Conservation (phyloP, 345 rosid species). For the Streptanthus diversifolius region DNA sequence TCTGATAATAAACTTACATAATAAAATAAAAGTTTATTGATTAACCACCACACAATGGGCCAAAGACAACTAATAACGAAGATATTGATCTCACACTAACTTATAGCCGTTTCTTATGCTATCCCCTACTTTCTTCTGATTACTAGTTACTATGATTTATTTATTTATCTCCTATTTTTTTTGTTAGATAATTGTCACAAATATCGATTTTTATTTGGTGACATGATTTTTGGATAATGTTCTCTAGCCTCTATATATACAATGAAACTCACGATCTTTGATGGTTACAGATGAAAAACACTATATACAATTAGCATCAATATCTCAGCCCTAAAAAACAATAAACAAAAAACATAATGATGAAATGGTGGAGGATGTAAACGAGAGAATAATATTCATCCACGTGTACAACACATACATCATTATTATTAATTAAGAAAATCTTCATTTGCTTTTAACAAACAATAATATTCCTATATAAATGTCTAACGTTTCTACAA, state of each 20-base stretch:
- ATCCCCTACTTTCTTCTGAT: not conserved
- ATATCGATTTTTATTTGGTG: not conserved
- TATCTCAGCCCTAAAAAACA: not conserved
- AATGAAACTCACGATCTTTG: not conserved
- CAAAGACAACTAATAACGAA: slow-evolving; percentile 41
- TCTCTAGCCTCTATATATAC: not conserved
- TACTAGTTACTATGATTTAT: not conserved
- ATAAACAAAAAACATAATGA: not conserved
- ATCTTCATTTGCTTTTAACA: slow-evolving; percentile 1
- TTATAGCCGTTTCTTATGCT: slow-evolving; percentile 23
- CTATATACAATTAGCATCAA: not conserved
- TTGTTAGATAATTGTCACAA: not conserved
- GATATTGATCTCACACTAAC: slow-evolving; percentile 20
- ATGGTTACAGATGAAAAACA: not conserved
- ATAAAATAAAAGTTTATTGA: slow-evolving; percentile 26
- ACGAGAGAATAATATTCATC: slow-evolving; percentile 10
- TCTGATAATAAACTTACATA: slow-evolving; percentile 21
- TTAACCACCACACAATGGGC: slow-evolving; percentile 32
- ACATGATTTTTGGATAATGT: not conserved
- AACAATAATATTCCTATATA: slow-evolving; percentile 22
- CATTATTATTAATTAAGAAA: not conserved
- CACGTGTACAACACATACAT: slow-evolving; percentile 31
- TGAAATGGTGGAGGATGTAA: not conserved
- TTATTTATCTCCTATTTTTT: not conserved
- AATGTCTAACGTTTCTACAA: slow-evolving; percentile 20